phyloP scores from a whole-genome alignment of 2,329 filamentous ascomycete genomes.

The Diaporthe aspalathi region DNA sequence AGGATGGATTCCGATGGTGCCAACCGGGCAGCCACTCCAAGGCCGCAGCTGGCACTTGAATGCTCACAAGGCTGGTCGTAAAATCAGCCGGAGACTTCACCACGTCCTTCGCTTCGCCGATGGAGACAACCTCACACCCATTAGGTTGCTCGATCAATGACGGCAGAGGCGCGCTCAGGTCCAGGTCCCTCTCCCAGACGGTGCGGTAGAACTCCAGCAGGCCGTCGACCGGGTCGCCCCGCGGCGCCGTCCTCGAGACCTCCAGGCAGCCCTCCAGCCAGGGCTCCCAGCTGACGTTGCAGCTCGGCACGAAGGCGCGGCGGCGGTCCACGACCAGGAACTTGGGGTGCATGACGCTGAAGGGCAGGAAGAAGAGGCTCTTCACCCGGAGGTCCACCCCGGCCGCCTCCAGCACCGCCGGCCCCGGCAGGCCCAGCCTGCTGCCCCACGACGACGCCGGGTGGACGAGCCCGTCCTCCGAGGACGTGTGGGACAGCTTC shows the following conservation, averaged over 20 bases:
- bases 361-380: conserved; percentile 81
- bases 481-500: conserved; percentile 79
- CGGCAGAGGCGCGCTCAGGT: conserved; percentile 5
- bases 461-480: conserved; percentile 71
- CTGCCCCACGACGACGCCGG: conserved; percentile 67
- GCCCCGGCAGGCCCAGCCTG: conserved; percentile 72
- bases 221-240: conserved; percentile 68
- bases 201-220: conserved; percentile 74
- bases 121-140: conserved; percentile 8
- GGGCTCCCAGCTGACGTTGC: conserved; percentile 88
- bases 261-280: conserved; percentile 86
- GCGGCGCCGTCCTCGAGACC: conserved; percentile 51
- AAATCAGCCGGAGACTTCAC: conserved; percentile 39
- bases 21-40: conserved; percentile 74
- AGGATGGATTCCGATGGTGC: conserved; percentile 76
- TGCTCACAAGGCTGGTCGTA: conserved; percentile 50
- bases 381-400: conserved; percentile 78
- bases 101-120: conserved; percentile 37
- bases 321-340: conserved; percentile 79
- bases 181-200: conserved; percentile 69
- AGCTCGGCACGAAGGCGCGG: conserved; percentile 78
- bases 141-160: not conserved
- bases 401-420: conserved; percentile 60
- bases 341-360: conserved; percentile 91
- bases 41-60: conserved; percentile 48